Conservation (phyloP, 176 grass and related monocot species). For the Carex kokanica region DNA sequence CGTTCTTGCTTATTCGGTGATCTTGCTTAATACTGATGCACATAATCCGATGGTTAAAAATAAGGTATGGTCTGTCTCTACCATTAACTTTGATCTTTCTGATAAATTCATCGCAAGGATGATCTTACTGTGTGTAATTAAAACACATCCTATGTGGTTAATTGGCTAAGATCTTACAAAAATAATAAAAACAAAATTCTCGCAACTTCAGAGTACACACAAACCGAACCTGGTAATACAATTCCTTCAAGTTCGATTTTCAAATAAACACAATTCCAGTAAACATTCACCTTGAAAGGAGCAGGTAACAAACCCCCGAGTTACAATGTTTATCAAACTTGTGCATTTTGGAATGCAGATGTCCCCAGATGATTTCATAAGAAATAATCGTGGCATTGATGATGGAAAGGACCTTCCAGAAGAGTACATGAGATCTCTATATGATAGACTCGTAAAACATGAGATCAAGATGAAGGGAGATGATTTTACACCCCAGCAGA, state of each 20-base stretch:
- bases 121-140: not conserved
- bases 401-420: slow-evolving; percentile 95
- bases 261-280: not conserved
- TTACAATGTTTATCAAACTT: not conserved
- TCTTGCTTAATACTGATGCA: slow-evolving; percentile 96
- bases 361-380: slow-evolving; percentile 97
- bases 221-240: not conserved
- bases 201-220: not conserved
- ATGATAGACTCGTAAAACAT: slow-evolving; percentile 84
- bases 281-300: slow-evolving; percentile 11
- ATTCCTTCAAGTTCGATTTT: not conserved
- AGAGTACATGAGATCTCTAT: slow-evolving; percentile 98
- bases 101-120: not conserved
- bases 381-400: slow-evolving; percentile 95
- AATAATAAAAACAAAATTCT: slow-evolving; percentile 12
- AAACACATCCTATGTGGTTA: not conserved
- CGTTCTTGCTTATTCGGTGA: slow-evolving; percentile 97
- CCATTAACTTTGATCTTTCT: slow-evolving; percentile 15
- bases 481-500: slow-evolving; percentile 75
- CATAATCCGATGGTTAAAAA: slow-evolving; percentile 98
- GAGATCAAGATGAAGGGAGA: slow-evolving; percentile 99
- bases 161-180: slow-evolving; percentile 8
- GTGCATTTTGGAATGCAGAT: slow-evolving; percentile 59
- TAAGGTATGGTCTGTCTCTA: slow-evolving; percentile 51
- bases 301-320: not conserved